These are phyloP conservation scores for Lunularia cruciata DNA, from an alignment of 225 moss, liverwort and hornwort species.

Conservation along the genomic window DNA sequence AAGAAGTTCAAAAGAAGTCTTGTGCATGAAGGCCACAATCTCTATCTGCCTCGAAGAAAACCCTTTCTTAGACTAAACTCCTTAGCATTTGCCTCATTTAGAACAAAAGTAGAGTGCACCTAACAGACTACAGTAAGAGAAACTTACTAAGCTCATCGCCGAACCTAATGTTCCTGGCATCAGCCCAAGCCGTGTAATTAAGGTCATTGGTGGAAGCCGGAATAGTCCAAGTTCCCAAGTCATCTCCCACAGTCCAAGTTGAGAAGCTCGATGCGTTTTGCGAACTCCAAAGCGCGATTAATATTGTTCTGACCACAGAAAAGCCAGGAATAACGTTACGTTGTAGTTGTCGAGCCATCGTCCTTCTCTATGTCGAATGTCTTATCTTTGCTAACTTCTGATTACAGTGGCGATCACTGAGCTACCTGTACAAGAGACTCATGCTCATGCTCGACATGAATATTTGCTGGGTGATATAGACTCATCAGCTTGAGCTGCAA, in stretches of 20 bases:
- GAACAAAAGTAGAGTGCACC: too few species aligned
- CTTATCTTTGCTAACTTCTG: too few species aligned
- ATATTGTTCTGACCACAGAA: neutral
- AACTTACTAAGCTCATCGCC: constrained; percentile 13
- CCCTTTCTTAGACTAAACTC: too few species aligned
- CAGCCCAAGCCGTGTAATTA: constrained; percentile 16
- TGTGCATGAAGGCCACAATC: neutral
- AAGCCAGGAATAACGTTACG: neutral
- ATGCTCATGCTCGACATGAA: too few species aligned
- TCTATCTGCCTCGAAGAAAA: too few species aligned
- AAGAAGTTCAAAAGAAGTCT: neutral
- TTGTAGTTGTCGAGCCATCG: neutral
- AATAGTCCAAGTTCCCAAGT: constrained; percentile 9
- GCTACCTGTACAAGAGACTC: too few species aligned
- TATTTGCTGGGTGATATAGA: too few species aligned
- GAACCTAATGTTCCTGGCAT: constrained; percentile 9
- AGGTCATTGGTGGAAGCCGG: constrained; percentile 14
- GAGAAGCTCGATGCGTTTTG: neutral
- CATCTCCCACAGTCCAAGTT: constrained; percentile 10
- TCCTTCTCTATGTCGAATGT: too few species aligned
- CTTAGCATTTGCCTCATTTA: too few species aligned
- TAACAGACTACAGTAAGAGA: too few species aligned
- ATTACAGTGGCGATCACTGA: too few species aligned
- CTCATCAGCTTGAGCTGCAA: too few species aligned
- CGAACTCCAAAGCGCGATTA: neutral